These are phyloP conservation scores for Syzygium syzygioides DNA, from an alignment of 441 rosid species.

Conservation along the genomic window DNA sequence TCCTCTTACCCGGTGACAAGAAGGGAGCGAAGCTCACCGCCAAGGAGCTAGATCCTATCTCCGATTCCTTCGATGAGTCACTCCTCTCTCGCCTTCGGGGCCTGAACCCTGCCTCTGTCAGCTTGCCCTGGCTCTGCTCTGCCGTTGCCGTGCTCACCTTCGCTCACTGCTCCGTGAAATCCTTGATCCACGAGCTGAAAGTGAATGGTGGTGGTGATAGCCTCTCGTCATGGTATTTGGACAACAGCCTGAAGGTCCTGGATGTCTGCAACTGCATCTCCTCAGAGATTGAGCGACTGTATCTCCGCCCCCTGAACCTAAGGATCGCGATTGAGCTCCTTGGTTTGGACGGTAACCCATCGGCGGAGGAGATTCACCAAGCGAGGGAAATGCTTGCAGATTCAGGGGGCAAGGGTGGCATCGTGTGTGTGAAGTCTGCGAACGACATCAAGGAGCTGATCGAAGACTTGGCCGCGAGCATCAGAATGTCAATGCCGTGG, in stretches of 20 bases:
- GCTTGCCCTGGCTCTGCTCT: constrained; percentile 9
- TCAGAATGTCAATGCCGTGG: neutral
- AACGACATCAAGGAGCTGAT: neutral
- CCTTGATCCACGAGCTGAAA: neutral
- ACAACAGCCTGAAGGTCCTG: constrained; percentile 5
- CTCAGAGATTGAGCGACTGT: constrained; percentile 1
- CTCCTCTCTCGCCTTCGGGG: constrained; percentile 4
- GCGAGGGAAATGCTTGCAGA: constrained; percentile 3
- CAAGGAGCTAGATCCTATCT: neutral
- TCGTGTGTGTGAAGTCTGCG: neutral
- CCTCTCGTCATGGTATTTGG: constrained; percentile 7
- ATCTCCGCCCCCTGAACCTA: neutral
- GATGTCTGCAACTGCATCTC: constrained; percentile 8
- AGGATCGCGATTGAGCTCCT: neutral
- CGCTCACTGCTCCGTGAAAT: constrained; percentile 2
- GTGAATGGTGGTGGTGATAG: neutral
- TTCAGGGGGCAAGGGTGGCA: neutral
- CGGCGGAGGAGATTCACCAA: constrained; percentile 3
- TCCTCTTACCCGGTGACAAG: neutral
- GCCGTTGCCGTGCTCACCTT: neutral
- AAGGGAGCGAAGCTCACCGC: neutral
- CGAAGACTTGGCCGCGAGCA: neutral
- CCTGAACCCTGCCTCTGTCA: neutral
- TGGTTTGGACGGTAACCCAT: neutral
- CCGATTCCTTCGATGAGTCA: constrained; percentile 3